Percentiles rank a stretch among this genome's conserved stretches.
phyloP scores from a whole-genome alignment of 805 yeast species.

The Saccharomycopsis microspora region DNA sequence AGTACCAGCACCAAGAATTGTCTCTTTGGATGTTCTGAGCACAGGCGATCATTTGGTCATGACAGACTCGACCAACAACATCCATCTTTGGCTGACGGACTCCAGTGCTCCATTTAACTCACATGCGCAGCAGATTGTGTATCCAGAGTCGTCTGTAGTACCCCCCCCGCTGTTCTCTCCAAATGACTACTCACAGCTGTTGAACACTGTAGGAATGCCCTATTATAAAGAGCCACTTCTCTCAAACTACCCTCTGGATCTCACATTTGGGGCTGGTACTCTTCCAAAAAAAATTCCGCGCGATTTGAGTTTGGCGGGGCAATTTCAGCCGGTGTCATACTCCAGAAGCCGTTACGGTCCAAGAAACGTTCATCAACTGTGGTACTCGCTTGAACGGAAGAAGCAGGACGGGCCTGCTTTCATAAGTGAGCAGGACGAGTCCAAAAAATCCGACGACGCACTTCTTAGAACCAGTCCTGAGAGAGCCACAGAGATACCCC shows the following conservation, averaged over 20 bases:
- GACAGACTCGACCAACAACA: conserved; percentile 47
- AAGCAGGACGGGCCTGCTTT: conserved; percentile 36
- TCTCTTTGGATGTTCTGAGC: conserved; percentile 13
- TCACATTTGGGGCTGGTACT: conserved; percentile 34
- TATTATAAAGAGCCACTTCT: conserved; percentile 66
- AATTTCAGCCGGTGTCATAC: conserved; percentile 23
- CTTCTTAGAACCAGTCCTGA: conserved; percentile 19
- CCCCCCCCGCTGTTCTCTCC: conserved; percentile 19
- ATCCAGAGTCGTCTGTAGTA: conserved; percentile 28
- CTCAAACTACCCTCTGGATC: conserved; percentile 68
- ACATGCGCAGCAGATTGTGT: conserved; percentile 37
- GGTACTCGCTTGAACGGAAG: conserved; percentile 26
- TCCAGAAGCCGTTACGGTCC: conserved; percentile 46
- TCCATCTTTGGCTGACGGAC: conserved; percentile 61
- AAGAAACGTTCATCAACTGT: conserved; percentile 36
- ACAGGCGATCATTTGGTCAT: conserved; percentile 71
- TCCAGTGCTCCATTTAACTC: conserved; percentile 31
- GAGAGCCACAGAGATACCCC: conserved; percentile 31
- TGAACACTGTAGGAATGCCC: conserved; percentile 76
- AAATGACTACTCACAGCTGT: conserved; percentile 41
- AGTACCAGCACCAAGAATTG: conserved; percentile 24
- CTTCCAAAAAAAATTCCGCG: conserved; percentile 12
- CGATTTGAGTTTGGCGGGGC: conserved; percentile 14
- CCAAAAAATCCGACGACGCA: conserved; percentile 19
- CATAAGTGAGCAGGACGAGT: conserved; percentile 38